Base-by-base conservation (phyloP, 2,329 filamentous ascomycete species). In the Fusarium pseudoanthophilum region DNA sequence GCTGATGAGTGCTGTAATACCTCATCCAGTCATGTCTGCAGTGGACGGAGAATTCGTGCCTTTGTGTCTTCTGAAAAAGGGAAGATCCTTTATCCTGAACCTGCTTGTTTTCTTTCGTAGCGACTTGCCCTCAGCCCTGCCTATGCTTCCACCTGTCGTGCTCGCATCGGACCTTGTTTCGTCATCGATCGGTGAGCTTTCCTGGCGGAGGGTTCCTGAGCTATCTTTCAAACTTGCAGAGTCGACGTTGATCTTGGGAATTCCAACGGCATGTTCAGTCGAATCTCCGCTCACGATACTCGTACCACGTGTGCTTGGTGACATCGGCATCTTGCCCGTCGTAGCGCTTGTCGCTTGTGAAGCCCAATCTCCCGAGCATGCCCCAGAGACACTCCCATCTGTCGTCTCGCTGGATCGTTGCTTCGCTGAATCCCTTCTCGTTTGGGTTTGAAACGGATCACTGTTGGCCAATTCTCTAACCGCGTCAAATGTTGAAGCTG, bases 281-380 rank as follows among this genome's bases (percentile, higher is more conserved):
- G 88, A 90, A 48, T 90, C 88, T 61, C 86, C 85, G 80, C 89
- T 91, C 73, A 90, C 86, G 71, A 92, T 89, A 79, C 90, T 92
- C 24, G 90, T 92, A 43, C 89, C 90, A 77, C 90, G 86, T 6
- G 90, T 92, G 78, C 89, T 91, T 5, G 90, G 90, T 30, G 90
- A 91, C 40, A 91, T 81, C 7, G 90, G 89, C 86, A 90, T 87
- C 80, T 90, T 91, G 56, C 88, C 87, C 4, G 89, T 91, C 4
- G 89, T 90, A 14, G 89, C 89, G 74, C 88, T 91, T 20, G 89
- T 91, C 9, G 87, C 88, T 73, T 91, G 89, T 8, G 88, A 90
- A 6, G 87, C 87, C 88, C 89, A 91, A 74, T 91, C 90, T 15
- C 87, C 88, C 1, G 85, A 84, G 53, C 83, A 85, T 1, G 85